Conservation (phyloP, 805 yeast species). For the Candida michaelii region DNA sequence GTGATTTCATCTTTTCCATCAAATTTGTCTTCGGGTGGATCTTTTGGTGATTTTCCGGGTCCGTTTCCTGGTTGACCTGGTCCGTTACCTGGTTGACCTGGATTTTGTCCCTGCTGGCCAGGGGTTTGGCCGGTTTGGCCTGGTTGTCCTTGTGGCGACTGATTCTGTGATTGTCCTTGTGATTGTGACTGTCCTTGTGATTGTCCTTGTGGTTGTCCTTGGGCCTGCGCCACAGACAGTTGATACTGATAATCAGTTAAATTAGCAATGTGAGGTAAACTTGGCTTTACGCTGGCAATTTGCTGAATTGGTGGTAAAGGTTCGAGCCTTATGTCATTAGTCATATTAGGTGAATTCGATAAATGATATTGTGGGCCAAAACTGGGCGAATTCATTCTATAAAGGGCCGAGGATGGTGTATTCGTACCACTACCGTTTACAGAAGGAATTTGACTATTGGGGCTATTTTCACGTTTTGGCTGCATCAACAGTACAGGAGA, state of each 20-base stretch:
- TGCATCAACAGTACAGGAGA: slow-evolving; percentile 32
- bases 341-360: slow-evolving; percentile 10
- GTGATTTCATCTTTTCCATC: slow-evolving; percentile 26
- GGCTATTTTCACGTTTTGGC: background rate
- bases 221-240: too few species aligned
- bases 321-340: slow-evolving; percentile 7
- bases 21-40: background rate
- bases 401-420: slow-evolving; percentile 39
- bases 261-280: slow-evolving; percentile 26
- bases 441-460: slow-evolving; percentile 2
- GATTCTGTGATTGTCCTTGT: background rate
- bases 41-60: background rate
- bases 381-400: slow-evolving; percentile 34
- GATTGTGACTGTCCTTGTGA: background rate
- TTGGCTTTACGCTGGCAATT: slow-evolving; percentile 18
- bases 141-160: slow-evolving; percentile 3
- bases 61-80: too few species aligned
- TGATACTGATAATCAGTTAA: slow-evolving; percentile 4
- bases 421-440: background rate
- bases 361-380: slow-evolving; percentile 46
- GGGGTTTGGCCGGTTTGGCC: background rate
- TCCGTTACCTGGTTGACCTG: too few species aligned
- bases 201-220: background rate
- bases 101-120: slow-evolving; percentile 3
- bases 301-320: slow-evolving; percentile 29